These are phyloP conservation scores for Gautieria morchelliformis DNA, from an alignment of 768 basidiomycete genomes.

Conservation along the genomic window DNA sequence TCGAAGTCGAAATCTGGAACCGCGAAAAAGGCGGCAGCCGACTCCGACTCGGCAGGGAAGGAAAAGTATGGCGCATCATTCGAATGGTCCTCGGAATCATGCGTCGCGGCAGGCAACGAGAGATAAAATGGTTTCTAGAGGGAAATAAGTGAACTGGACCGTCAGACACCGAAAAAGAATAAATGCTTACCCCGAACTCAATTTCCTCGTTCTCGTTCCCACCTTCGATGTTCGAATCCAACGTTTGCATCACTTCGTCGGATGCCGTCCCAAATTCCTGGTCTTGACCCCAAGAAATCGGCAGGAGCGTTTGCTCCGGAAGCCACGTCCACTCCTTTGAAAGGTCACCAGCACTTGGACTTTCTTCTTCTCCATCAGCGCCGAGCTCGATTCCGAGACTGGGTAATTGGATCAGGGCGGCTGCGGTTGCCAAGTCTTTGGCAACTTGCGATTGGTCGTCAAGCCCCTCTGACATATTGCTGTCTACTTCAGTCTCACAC, in stretches of 20 bases:
- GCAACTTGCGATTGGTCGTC: not conserved
- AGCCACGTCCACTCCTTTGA: constrained; percentile 9
- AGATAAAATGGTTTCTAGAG: constrained; percentile 8
- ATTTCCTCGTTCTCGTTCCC: constrained; percentile 1
- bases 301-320: constrained; percentile 8
- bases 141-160: not conserved
- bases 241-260: constrained; percentile 2
- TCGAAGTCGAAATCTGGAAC: constrained; percentile 3
- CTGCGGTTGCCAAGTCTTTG: not conserved
- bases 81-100: not conserved
- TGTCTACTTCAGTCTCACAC: not conserved
- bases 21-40: constrained; percentile 3
- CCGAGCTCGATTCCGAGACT: not conserved
- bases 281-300: constrained; percentile 6
- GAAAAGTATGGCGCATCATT: constrained; percentile 1
- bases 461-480: not conserved
- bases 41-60: constrained; percentile 6
- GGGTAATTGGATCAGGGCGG: not conserved
- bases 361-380: not conserved
- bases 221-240: constrained; percentile 7
- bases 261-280: not conserved
- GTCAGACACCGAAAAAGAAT: not conserved
- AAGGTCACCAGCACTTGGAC: not conserved
- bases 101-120: not conserved
- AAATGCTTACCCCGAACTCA: constrained; percentile 4